Evolutionary conservation across 495 filamentous ascomycete genomes (phyloP).

Genomic region (Ramalina intermedia): DNA sequence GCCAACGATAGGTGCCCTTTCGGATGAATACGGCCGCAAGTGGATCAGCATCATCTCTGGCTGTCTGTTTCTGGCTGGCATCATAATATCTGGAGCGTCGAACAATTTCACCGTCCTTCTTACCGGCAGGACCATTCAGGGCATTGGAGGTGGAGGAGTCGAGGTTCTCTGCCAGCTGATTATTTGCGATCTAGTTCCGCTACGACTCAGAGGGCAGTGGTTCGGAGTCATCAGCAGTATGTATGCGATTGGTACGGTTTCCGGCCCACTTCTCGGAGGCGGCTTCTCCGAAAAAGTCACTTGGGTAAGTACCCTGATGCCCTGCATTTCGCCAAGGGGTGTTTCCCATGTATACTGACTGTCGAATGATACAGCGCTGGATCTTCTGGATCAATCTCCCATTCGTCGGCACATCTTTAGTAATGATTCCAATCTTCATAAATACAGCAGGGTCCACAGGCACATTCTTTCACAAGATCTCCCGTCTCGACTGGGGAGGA

Average conservation of each 20-base stretch:
- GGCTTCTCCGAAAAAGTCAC: slow-evolving; percentile 48
- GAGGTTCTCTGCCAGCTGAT: slow-evolving; percentile 47
- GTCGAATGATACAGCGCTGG: slow-evolving; percentile 22
- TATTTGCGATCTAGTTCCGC: slow-evolving; percentile 45
- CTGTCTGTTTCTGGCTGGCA: slow-evolving; percentile 11
- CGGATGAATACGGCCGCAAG: slow-evolving; percentile 18
- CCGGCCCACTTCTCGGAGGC: slow-evolving; percentile 55
- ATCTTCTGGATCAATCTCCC: slow-evolving; percentile 45
- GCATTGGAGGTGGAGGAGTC: slow-evolving; percentile 56
- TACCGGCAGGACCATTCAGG: slow-evolving; percentile 54
- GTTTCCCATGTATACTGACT: neutral
- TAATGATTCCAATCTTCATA: slow-evolving; percentile 37
- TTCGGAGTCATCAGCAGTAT: slow-evolving; percentile 37
- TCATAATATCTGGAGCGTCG: slow-evolving; percentile 23
- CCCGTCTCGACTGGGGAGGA: slow-evolving; percentile 45
- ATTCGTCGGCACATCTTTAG: slow-evolving; percentile 30
- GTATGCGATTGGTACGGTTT: slow-evolving; percentile 52
- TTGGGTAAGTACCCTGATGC: slow-evolving; percentile 31
- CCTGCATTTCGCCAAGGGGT: neutral
- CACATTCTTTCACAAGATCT: slow-evolving; percentile 27
- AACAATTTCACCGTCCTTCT: slow-evolving; percentile 45
- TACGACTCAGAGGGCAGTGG: slow-evolving; percentile 30
- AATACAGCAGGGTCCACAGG: slow-evolving; percentile 25
- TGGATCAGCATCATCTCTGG: slow-evolving; percentile 23
- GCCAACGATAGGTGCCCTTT: slow-evolving; percentile 27